Evolutionary conservation across 208 protist genomes (phyloP).

Genomic region (Trichomonas vaginalis): DNA sequence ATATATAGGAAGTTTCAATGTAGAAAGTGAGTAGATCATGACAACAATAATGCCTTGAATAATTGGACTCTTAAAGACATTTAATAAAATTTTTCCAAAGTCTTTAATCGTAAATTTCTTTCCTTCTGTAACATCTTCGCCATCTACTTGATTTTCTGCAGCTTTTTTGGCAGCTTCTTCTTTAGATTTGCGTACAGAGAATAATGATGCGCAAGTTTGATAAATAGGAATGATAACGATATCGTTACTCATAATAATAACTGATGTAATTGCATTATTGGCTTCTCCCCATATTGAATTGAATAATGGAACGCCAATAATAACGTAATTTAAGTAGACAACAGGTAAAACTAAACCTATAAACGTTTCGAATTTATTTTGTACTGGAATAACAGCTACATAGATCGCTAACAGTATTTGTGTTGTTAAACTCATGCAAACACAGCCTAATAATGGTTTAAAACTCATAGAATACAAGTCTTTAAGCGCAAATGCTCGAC

Average conservation of each 20-base stretch:
- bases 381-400: not conserved
- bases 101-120: not conserved
- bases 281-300: not conserved
- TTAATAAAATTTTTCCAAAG: not conserved
- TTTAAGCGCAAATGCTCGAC: not conserved
- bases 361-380: not conserved
- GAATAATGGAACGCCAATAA: constrained; percentile 1
- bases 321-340: not conserved
- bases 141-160: not conserved
- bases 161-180: not conserved
- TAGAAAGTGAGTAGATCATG: not conserved
- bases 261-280: not conserved
- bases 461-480: not conserved
- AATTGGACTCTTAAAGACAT: not conserved
- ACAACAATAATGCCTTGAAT: not conserved
- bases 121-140: not conserved
- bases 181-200: not conserved
- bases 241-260: constrained; percentile 1
- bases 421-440: not conserved
- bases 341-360: not conserved
- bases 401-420: not conserved
- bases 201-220: not conserved
- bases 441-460: not conserved
- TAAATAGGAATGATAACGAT: not conserved
- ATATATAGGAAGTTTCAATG: not conserved